Conservation (phyloP, 2,329 filamentous ascomycete species). For the Diaporthe longicolla region DNA sequence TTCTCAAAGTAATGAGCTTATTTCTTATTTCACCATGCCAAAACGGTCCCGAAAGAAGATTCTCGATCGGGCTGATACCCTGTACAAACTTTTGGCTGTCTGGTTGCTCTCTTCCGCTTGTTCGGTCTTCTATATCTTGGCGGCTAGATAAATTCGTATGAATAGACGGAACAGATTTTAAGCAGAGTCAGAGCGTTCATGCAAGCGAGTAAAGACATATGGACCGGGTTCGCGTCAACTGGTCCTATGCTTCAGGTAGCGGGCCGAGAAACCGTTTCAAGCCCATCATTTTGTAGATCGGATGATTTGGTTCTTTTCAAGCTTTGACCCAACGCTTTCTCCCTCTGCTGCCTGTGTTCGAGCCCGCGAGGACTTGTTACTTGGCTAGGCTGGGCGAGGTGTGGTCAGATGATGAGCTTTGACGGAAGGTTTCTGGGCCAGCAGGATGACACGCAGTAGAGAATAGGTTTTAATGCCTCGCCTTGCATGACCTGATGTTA, state of each 20-base stretch:
- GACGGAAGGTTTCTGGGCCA: not conserved
- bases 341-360: too few relatives aligned
- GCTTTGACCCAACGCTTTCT: too few relatives aligned
- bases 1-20: not conserved
- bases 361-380: not conserved
- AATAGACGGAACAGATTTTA: not conserved
- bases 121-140: not conserved
- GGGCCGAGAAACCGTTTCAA: conserved; percentile 5
- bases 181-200: conserved; percentile 14
- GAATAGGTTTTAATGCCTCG: not conserved
- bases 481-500: not conserved
- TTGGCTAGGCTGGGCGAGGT: conserved; percentile 6
- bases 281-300: not conserved
- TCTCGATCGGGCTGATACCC: conserved; percentile 7
- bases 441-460: not conserved
- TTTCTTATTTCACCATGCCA: not conserved
- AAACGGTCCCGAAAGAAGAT: conserved; percentile 6
- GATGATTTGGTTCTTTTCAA: not conserved
- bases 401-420: not conserved
- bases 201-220: not conserved
- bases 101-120: not conserved
- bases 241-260: not conserved
- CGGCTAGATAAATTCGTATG: not conserved
- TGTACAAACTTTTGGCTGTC: conserved; percentile 1
- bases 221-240: not conserved